Base-by-base conservation (phyloP, 495 filamentous ascomycete species). In the Apodospora peruviana region DNA sequence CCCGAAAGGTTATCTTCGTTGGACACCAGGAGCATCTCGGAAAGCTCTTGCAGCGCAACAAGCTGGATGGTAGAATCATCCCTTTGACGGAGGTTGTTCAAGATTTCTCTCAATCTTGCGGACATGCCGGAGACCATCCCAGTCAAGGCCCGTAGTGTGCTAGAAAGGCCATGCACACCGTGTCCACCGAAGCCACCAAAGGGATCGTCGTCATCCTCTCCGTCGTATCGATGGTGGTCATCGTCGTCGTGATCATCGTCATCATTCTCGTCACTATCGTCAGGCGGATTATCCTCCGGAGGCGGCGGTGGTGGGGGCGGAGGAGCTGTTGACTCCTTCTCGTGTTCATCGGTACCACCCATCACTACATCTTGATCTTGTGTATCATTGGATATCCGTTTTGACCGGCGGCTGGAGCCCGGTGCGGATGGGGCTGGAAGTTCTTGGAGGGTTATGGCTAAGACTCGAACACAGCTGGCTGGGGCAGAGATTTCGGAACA, bases 1-100 rank as follows among this genome's bases (percentile, higher is more conserved):
- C 94, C 94, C 12, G 91, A 90, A 16, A 99, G 77, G 52, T 94
- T 96, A 60, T 99, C 94, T 61, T 97, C 94, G 48, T 91, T 97
- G 5, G 91, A 95, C 14, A 97, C 83, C 3, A 99, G 77, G 12
- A 97, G 75, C 24, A 97, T 81, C 65, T 97, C 91, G 0, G 94
- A 94, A 5, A 99, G 78, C 55, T 96, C 91, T 62, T 94, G 87
- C 27, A 99, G 75, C 24, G 93, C 94, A 56, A 96, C 89, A 39
- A 96, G 72, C 68, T 97, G 94, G 12, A 91, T 70, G 1, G 90
- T 91, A 1, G 86, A 83, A 54, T 96, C 88, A 35, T 90, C 89
- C 66, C 94, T 94, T 55, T 86, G 82, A 59, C 82, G 83, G 46
- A 99, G 75, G 56, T 91, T 91, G 58, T 73, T 77, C 51, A 97